Evolutionary conservation across 2,329 filamentous ascomycete genomes (phyloP).

Genomic region (Apiospora phragmitis): DNA sequence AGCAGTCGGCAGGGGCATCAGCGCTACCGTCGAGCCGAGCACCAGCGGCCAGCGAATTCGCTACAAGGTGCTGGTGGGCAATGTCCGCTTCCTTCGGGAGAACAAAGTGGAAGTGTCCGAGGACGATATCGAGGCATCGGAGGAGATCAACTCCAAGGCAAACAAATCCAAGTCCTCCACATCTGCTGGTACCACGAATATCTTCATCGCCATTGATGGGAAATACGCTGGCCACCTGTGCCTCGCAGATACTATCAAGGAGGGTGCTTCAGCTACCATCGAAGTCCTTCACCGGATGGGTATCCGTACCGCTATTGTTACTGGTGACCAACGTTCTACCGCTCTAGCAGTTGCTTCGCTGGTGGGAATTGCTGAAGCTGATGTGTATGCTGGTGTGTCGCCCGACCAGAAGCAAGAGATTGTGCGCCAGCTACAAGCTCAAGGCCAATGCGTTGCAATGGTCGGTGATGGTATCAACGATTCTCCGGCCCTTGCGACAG

Average conservation of each 20-base stretch:
- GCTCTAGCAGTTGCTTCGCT: slow-evolving; percentile 79
- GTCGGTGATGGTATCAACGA: slow-evolving; percentile 99
- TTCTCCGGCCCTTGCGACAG: slow-evolving; percentile 89
- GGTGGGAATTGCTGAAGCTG: slow-evolving; percentile 74
- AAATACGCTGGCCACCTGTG: slow-evolving; percentile 79
- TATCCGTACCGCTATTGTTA: slow-evolving; percentile 87
- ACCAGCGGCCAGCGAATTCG: slow-evolving; percentile 65
- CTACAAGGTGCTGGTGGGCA: slow-evolving; percentile 83
- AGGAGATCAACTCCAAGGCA: slow-evolving; percentile 53
- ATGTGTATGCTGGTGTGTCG: slow-evolving; percentile 84
- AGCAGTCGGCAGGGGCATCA: slow-evolving; percentile 81
- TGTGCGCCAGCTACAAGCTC: slow-evolving; percentile 71
- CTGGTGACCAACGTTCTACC: slow-evolving; percentile 84
- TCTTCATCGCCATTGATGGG: slow-evolving; percentile 86
- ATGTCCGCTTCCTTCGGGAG: slow-evolving; percentile 72
- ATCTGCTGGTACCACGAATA: slow-evolving; percentile 77
- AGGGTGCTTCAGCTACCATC: slow-evolving; percentile 78
- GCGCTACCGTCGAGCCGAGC: slow-evolving; percentile 77
- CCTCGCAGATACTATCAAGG: slow-evolving; percentile 89
- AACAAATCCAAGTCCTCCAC: slow-evolving; percentile 37
- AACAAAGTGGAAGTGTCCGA: slow-evolving; percentile 67
- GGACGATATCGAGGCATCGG: slow-evolving; percentile 63
- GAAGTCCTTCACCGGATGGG: slow-evolving; percentile 81
- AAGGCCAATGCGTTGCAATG: slow-evolving; percentile 86
- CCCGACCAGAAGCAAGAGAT: slow-evolving; percentile 91